Base-by-base conservation (phyloP, 306 rosid species). In the Glycine soja region DNA sequence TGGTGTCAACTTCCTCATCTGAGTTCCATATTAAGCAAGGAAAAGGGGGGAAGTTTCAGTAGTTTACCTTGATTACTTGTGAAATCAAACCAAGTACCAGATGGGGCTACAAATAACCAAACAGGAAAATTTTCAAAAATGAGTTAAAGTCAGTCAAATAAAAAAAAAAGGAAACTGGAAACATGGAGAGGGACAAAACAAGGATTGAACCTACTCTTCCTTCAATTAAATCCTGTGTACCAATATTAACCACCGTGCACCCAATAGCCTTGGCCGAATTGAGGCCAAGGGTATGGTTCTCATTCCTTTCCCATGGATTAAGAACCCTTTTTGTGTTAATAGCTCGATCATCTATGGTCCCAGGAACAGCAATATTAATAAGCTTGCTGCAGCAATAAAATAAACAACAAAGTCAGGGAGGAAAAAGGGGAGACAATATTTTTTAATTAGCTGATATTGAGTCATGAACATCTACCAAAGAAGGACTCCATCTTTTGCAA, bases 291-390 rank as follows among this genome's bases (percentile, higher is more conserved):
- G 97, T 93, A 79, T 96, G 99, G 77, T 96, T 96, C 81, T 96
- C 99, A 86, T 96, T 96, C 83, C 98, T 92, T 90, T 96, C 99
- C 99, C 99, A 96, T 40, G 98, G 99, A 90, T 96, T 96, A 62
- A 96, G 98, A 79, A 84, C 88, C 54, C 82, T 75, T 86, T 93
- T 96, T 6, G 98, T 96, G 83, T 96, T 96, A 79, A 96, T 96
- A 76, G 99, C 99, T 88, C 99, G 90, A 73, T 96, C 98, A 64
- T 96, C 99, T 79, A 96, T 93, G 82, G 99, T 96, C 89, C 99
- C 99, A 59, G 99, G 97, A 87, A 92, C 99, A 68, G 99, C 98
- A 62, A 96, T 51, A 77, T 96, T 96, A 81, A 96, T 96, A 72
- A 96, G 99, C 88, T 96, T 96, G 83, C 98, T 96, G 90, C 88